A percentile compares a stretch with the other conserved stretches of the same genome.
These are phyloP conservation scores for Detonula confervacea DNA, from an alignment of 352 stramenopile genomes.

Conservation along the genomic window DNA sequence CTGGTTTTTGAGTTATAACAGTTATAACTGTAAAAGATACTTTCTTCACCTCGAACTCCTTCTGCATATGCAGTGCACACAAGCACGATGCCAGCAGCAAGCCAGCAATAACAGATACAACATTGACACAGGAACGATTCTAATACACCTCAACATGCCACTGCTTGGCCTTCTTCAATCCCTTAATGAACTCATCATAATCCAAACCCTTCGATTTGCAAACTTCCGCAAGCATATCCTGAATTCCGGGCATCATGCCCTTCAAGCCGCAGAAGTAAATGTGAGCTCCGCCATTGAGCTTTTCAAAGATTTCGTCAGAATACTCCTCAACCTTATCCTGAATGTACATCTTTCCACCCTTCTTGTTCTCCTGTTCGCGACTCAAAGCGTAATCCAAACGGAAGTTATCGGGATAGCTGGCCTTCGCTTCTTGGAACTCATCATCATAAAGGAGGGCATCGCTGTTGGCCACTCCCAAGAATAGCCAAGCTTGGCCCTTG, in stretches of 20 bases:
- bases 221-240: conserved; percentile 87
- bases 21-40: no score
- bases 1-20: no score
- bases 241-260: conserved; percentile 90
- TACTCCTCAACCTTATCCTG: conserved; percentile 91
- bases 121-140: conserved; percentile 4
- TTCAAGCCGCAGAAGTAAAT: conserved; percentile 92
- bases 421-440: conserved; percentile 88
- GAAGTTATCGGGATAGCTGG: conserved; percentile 87
- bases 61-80: not conserved
- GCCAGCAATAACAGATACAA: not conserved
- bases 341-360: conserved; percentile 91
- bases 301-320: conserved; percentile 88
- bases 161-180: conserved; percentile 88
- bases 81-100: not conserved
- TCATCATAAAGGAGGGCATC: conserved; percentile 90
- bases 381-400: conserved; percentile 88
- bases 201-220: conserved; percentile 83
- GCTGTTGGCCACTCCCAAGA: conserved; percentile 89
- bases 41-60: not conserved
- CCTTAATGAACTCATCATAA: conserved; percentile 87
- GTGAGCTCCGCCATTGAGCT: conserved; percentile 88
- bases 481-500: conserved; percentile 89
- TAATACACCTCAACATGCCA: conserved; percentile 92
- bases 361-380: conserved; percentile 88